Conservation (phyloP, 257 asterid genomes). For the Anisodus tanguticus region DNA sequence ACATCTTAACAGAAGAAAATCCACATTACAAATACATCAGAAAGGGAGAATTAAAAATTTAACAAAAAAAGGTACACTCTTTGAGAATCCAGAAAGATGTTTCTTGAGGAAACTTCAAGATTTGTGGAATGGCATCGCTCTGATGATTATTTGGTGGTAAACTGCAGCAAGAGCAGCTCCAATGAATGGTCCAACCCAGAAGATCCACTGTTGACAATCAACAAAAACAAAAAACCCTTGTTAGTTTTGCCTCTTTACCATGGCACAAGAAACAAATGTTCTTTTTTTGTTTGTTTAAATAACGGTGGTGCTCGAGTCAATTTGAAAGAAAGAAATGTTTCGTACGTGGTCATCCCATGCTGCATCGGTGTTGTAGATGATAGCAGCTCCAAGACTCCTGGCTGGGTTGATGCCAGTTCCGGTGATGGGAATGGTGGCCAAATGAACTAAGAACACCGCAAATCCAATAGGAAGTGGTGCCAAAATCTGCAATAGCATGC, state of each 20-base stretch:
- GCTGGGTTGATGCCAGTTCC: conserved; percentile 89
- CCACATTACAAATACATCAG: conserved; percentile 28
- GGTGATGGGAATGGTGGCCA: conserved; percentile 85
- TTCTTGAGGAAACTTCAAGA: conserved; percentile 22
- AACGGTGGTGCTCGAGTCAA: background rate
- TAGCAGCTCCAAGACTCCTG: conserved; percentile 76
- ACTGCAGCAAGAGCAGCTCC: conserved; percentile 68
- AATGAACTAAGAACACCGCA: conserved; percentile 70
- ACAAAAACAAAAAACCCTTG: background rate
- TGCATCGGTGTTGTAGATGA: conserved; percentile 54
- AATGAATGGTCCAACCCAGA: conserved; percentile 72
- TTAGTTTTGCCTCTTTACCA: background rate
- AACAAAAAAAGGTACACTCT: background rate
- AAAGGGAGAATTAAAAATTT: background rate
- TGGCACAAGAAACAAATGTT: background rate
- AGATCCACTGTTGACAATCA: conserved; percentile 52
- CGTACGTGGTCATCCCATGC: conserved; percentile 76
- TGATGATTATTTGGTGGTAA: conserved; percentile 63
- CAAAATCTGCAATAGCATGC: conserved; percentile 51
- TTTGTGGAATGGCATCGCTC: conserved; percentile 68
- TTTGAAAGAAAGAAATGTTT: background rate
- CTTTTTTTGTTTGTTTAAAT: background rate
- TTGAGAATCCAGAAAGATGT: background rate
- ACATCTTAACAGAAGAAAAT: conserved; percentile 3
- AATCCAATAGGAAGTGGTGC: conserved; percentile 87